Evolutionary conservation across 2,329 filamentous ascomycete species (phyloP).

Genomic region (Pseudogymnoascus sp.): DNA sequence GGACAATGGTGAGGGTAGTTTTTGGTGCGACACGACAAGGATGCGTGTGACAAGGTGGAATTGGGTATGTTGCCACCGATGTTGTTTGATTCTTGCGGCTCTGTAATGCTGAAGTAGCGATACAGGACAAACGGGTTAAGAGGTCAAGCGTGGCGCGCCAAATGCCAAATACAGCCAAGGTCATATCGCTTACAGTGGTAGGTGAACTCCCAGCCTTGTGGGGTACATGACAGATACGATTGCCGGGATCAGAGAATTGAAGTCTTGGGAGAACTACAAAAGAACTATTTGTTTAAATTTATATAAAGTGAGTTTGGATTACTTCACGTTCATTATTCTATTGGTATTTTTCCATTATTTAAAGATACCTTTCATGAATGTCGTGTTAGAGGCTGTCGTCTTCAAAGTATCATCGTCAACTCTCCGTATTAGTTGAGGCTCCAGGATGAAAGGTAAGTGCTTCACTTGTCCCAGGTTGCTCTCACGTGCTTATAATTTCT

Average conservation of each 20-base stretch:
- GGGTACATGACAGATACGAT: constrained; percentile 6
- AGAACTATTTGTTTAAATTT: neutral
- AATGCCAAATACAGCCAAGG: constrained; percentile 3
- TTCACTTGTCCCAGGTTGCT: constrained; percentile 11
- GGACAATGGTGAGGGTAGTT: constrained; percentile 4
- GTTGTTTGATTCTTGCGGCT: constrained; percentile 6
- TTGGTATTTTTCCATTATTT: neutral
- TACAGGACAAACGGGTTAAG: constrained; percentile 7
- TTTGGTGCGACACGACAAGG: constrained; percentile 1
- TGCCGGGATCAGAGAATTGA: constrained; percentile 2
- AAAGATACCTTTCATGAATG: neutral
- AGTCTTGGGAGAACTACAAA: neutral
- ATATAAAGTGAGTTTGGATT: neutral
- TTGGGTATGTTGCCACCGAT: neutral
- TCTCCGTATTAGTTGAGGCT: constrained; percentile 1
- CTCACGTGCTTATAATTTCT: constrained; percentile 13
- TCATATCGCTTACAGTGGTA: constrained; percentile 6
- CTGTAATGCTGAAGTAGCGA: constrained; percentile 7
- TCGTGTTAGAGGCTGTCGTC: neutral
- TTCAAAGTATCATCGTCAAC: constrained; percentile 9
- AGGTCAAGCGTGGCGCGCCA: constrained; percentile 6
- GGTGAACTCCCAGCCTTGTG: constrained; percentile 5
- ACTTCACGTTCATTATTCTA: neutral
- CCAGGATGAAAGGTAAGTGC: constrained; percentile 10
- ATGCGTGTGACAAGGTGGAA: constrained; percentile 9